Base-by-base conservation (phyloP, 2,329 filamentous ascomycete species). In the Botrytis tulipae region DNA sequence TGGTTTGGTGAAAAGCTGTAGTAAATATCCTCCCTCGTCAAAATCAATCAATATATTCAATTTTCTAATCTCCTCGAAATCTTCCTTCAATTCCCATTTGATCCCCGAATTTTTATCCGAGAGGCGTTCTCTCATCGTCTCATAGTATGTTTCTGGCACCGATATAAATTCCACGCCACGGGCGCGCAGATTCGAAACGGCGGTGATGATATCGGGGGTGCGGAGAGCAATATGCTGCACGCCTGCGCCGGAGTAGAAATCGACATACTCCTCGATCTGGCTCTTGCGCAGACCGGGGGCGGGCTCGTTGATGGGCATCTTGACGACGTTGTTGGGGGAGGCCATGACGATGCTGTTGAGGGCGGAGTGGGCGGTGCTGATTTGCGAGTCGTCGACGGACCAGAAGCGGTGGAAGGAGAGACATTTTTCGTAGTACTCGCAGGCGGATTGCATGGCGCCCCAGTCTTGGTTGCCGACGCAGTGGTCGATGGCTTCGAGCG, bases 241-340 rank as follows among this genome's bases (percentile, higher is more conserved):
- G 65, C 95, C 95, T 0, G 95, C 86, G 1, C 95, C 95, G 69
- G 91, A 89, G 85, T 97, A 97, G 86, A 96, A 98, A 81, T 93
- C 87, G 77, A 98, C 90, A 81, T 92, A 95, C 84, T 98, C 95
- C 83, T 98, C 95, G 78, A 98, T 98, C 84, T 98, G 95, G 18
- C 91, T 93, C 83, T 94, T 93, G 84, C 93, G 95, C 85, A 96
- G 96, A 74, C 95, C 95, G 1, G 89, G 86, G 0, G 95, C 95
- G 2, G 95, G 95, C 84, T 98, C 95, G 86, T 98, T 98, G 88
- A 98, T 97, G 79, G 95, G 95, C 94, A 98, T 98, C 85, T 98
- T 98, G 83, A 98, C 94, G 7, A 92, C 82, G 73, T 95, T 92
- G 84, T 95, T 93, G 74, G 90, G 90, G 7, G 91, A 93, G 60